phyloP scores from a whole-genome alignment of 2,329 filamentous ascomycete species.

The Colletotrichum nymphaeae region DNA sequence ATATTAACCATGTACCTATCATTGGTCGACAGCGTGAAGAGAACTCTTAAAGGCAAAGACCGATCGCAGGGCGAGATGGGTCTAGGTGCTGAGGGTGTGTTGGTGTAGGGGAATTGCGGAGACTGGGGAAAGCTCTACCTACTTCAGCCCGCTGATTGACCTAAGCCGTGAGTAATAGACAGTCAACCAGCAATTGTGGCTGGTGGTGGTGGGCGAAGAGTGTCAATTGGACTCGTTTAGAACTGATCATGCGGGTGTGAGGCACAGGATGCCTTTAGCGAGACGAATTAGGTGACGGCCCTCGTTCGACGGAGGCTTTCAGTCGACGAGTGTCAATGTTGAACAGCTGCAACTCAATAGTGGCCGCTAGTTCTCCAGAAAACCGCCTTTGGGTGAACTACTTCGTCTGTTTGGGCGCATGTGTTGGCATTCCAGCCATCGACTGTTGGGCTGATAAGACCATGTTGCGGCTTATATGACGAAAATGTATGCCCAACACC shows the following conservation, averaged over 20 bases:
- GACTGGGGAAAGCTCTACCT: conserved; percentile 1
- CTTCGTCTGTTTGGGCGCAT: background rate
- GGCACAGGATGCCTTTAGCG: conserved; percentile 15
- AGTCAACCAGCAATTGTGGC: conserved; percentile 3
- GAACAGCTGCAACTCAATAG: background rate
- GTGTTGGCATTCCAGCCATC: background rate
- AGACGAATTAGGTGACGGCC: background rate
- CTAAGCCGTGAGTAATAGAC: background rate
- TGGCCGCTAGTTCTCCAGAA: background rate
- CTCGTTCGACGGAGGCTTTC: background rate
- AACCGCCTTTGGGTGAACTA: background rate
- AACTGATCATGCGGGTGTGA: conserved; percentile 23
- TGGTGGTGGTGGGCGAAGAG: conserved; percentile 22
- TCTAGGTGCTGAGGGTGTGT: background rate
- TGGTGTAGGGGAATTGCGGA: conserved; percentile 6
- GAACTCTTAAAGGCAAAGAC: conserved; percentile 4
- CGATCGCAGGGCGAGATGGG: conserved; percentile 9
- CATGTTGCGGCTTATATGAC: background rate
- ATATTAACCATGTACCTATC: conserved; percentile 40
- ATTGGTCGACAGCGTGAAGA: conserved; percentile 11
- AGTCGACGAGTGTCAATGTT: background rate
- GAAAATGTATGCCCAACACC: background rate
- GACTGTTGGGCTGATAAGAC: background rate
- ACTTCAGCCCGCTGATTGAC: background rate
- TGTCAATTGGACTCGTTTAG: conserved; percentile 8